These are phyloP conservation scores for Talinum fruticosum DNA, from an alignment of 148 eudicot genomes.

Conservation along the genomic window DNA sequence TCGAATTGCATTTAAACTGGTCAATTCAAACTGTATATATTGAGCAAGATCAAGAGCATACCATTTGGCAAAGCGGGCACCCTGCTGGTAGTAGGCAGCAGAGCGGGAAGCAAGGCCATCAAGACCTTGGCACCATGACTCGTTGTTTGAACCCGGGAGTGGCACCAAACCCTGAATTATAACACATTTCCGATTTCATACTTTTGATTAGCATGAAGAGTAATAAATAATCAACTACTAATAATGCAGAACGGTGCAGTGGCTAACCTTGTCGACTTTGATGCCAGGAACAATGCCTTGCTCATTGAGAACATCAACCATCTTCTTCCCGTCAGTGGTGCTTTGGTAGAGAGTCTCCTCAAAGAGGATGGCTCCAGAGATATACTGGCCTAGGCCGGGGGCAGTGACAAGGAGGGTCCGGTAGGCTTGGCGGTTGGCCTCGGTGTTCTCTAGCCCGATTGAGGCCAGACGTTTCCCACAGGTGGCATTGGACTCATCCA, in stretches of 20 bases:
- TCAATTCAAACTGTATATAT: background rate
- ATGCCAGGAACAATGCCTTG: constrained; percentile 87
- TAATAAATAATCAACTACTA: background rate
- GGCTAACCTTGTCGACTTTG: constrained; percentile 80
- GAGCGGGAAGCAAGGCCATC: constrained; percentile 94
- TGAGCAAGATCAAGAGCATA: constrained; percentile 18
- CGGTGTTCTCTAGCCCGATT: constrained; percentile 89
- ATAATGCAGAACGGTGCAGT: background rate
- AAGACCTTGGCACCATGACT: constrained; percentile 97
- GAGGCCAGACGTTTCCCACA: constrained; percentile 90
- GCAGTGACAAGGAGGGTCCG: constrained; percentile 69
- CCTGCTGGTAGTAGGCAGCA: constrained; percentile 92
- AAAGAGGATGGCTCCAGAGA: constrained; percentile 90
- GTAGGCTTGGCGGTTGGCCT: constrained; percentile 91
- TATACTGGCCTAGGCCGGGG: constrained; percentile 73
- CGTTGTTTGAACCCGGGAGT: constrained; percentile 74
- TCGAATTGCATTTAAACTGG: background rate
- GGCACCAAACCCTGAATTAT: constrained; percentile 80
- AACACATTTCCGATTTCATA: background rate
- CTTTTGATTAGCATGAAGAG: background rate
- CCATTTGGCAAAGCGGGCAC: constrained; percentile 99
- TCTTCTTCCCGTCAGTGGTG: constrained; percentile 75
- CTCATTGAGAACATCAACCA: constrained; percentile 71
- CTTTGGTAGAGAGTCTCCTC: constrained; percentile 94
- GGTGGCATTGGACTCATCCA: constrained; percentile 94